Evolutionary conservation across 2,329 filamentous ascomycete species (phyloP).

Genomic region (Colletotrichum tanaceti): DNA sequence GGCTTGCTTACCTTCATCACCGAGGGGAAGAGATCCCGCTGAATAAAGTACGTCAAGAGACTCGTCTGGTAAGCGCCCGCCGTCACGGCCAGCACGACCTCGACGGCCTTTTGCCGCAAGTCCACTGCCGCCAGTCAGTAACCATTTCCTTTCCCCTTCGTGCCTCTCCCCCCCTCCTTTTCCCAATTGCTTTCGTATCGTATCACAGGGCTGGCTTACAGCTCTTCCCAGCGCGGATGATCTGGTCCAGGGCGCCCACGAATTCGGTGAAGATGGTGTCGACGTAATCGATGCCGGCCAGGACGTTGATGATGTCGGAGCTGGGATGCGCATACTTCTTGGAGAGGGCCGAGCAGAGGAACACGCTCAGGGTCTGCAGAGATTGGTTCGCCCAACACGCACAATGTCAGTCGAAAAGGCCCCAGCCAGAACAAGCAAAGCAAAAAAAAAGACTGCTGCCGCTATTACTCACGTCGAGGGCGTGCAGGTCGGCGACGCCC

Average conservation of each 20-base stretch:
- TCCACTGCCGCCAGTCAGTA: slow-evolving; percentile 66
- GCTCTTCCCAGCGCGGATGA: slow-evolving; percentile 79
- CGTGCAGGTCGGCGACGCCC: slow-evolving; percentile 77
- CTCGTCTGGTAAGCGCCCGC: slow-evolving; percentile 97
- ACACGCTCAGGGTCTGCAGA: slow-evolving; percentile 84
- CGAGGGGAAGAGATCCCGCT: slow-evolving; percentile 91
- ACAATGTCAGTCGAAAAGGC: too few species aligned
- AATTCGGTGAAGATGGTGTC: slow-evolving; percentile 91
- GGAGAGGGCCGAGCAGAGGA: slow-evolving; percentile 82
- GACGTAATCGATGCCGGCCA: slow-evolving; percentile 89
- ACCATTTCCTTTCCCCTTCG: neutral
- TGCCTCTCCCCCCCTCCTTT: neutral
- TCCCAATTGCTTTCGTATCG: slow-evolving; percentile 2
- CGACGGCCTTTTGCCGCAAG: slow-evolving; percentile 81
- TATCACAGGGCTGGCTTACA: slow-evolving; percentile 61
- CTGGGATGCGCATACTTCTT: slow-evolving; percentile 97
- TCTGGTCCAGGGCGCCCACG: slow-evolving; percentile 82
- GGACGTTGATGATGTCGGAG: slow-evolving; percentile 90
- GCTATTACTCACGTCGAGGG: slow-evolving; percentile 78
- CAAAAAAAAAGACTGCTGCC: too few species aligned
- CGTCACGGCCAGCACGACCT: slow-evolving; percentile 83
- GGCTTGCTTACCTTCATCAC: slow-evolving; percentile 81
- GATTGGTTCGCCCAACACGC: too few species aligned
- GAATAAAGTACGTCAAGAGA: slow-evolving; percentile 92
- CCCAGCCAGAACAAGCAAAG: too few species aligned